Percentiles rank a stretch among this genome's conserved stretches.
Conservation (phyloP, 2,329 filamentous ascomycete genomes). For the Teratosphaeria zuluensis region DNA sequence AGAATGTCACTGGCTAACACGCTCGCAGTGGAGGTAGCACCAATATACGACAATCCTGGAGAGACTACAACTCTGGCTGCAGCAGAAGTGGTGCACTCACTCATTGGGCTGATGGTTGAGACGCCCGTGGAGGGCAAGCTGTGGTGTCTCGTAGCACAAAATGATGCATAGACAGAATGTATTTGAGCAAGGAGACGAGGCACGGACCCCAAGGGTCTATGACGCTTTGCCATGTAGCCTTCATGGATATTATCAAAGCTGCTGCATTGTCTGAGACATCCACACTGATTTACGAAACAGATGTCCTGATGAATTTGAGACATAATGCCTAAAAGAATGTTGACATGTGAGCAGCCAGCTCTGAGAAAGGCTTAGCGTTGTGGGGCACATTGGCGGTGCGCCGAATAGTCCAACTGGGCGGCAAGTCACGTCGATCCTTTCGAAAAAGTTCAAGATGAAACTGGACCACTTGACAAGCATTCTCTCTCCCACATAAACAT, state of each 20-base stretch:
- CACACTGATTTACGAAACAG: too few species aligned
- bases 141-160: not conserved
- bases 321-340: not conserved
- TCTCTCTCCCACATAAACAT: constrained; percentile 2
- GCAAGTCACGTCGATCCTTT: not conserved
- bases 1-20: not conserved
- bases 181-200: too few species aligned
- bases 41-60: constrained; percentile 52
- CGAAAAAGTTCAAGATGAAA: not conserved
- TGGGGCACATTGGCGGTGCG: not conserved
- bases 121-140: constrained; percentile 23
- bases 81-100: constrained; percentile 44
- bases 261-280: too few species aligned
- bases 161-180: not conserved
- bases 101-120: constrained; percentile 40
- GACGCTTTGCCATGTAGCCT: too few species aligned
- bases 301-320: too few species aligned
- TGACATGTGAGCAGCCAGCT: not conserved
- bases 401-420: too few species aligned
- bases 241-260: too few species aligned
- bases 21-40: constrained; percentile 48
- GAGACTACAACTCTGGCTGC: constrained; percentile 48
- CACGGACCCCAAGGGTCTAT: too few species aligned
- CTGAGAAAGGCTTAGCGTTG: not conserved
- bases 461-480: not conserved